Base-by-base conservation (phyloP, 345 rosid genomes). In the Salix brachista region DNA sequence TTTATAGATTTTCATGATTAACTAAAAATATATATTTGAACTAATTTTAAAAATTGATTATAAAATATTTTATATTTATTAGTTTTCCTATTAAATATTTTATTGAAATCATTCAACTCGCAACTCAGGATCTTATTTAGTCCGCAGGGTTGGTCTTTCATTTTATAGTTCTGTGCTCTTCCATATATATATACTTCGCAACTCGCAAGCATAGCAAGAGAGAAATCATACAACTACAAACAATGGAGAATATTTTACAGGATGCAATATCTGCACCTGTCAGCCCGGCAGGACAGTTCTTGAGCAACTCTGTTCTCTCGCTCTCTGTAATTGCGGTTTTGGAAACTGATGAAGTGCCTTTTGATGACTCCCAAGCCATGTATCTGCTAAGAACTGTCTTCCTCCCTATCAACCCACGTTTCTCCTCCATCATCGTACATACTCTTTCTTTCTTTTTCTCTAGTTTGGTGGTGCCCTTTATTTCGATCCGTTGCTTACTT, bases 391-490 rank as follows among this genome's bases (percentile, higher is more conserved):
- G 42, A 9, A 62, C 74, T 72, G 77, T 85, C 11, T 87, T 87
- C 73, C 85, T 87, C 37, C 87, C 84, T 8, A 74, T 87, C 79
- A 83, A 73, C 44, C 82, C 84, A 7, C 90, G 88, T 52, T 87
- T 87, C 84, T 85, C 86, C 65, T 81, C 86, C 70, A 30, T 85
- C 56, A 85, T 83, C 86, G 86, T 34, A 34, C 36, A 4, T 80
- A 76, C 28, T 30, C 5, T 5, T 50, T 25, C 39, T 2, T 9
- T 62, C 32, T 42, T 2, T 12, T 62, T 62, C 66, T 25, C 18
- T 62, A 23, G 23, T 39, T 39, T 8, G 42, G 42, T 41, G 4
- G 42, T 41, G 4, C 25, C 6, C 17, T 73, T 13, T 6, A 0
- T 32, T 0, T 32, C 34, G 34, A 3, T 32, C 11, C 16, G 1